Base-by-base conservation (phyloP, 495 filamentous ascomycete species). In the Penicillium malachiteum region DNA sequence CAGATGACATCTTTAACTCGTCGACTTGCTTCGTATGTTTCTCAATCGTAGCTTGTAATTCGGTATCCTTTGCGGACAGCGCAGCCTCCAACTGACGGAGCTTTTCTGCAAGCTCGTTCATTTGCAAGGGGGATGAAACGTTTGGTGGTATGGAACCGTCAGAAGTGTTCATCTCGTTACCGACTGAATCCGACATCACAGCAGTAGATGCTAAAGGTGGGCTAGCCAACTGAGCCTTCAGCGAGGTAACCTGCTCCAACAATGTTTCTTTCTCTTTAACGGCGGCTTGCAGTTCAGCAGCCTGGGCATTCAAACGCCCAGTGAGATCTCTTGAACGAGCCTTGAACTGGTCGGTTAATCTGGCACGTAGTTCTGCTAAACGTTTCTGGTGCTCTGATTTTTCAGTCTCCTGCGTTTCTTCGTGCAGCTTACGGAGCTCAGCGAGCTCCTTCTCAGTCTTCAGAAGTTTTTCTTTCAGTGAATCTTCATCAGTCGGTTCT, bases 401-500 rank as follows among this genome's bases (percentile, higher is more conserved):
- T 7, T 48, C 38, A 37, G 80, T 80, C 55, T 86, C 75, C 3
- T 75, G 75, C 40, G 71, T 65, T 45, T 72, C 21, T 26, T 26
- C 44, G 80, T 68, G 21, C 2, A 1, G 21, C 21, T 1, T 26
- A 26, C 21, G 21, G 4, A 26, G 74, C 31, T 86, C 71, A 63
- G 91, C 86, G 12, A 42, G 54, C 6, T 52, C 56, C 38, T 53
- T n/a, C 6, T 51, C 35, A 7, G 60, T 76, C 31, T 86, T 73
- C 18, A 81, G 71, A 44, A 87, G 71, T 57, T 86, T 78, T 60
- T 85, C 82, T 68, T 92, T 96, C 51, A 97, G 75, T 55, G 83
- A 83, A 63, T 97, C 91, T 54, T 96, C 81, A 61, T 96, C 92
- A 1, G 88, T 89, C 13, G 93, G 94, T 4, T 26, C 21, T 1